Conservation (phyloP, 2,329 filamentous ascomycete genomes). For the Emmonsia crescens region DNA sequence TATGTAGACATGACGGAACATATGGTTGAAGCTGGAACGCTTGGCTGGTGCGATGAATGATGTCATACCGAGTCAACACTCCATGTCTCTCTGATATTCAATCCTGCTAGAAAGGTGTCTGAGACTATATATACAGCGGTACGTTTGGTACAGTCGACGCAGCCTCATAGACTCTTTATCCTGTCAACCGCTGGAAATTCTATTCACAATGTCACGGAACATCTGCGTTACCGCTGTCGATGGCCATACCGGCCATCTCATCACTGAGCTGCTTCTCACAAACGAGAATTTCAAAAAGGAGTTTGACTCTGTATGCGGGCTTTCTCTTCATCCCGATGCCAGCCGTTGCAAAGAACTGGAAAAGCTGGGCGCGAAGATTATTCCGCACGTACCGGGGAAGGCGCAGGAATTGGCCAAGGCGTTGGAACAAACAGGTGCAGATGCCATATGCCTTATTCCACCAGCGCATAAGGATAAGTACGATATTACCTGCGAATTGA, state of each 20-base stretch:
- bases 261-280: conserved; percentile 40
- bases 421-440: conserved; percentile 34
- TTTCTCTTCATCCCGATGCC: conserved; percentile 28
- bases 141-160: neutral
- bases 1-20: neutral
- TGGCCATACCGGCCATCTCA: conserved; percentile 42
- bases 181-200: neutral
- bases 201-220: conserved; percentile 35
- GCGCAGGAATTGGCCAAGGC: conserved; percentile 29
- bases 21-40: neutral
- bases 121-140: neutral
- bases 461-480: conserved; percentile 38
- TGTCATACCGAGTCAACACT: neutral
- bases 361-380: conserved; percentile 33
- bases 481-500: conserved; percentile 37
- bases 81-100: neutral
- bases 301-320: conserved; percentile 32
- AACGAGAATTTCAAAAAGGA: conserved; percentile 34
- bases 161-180: neutral
- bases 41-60: neutral
- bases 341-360: conserved; percentile 32
- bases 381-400: conserved; percentile 34
- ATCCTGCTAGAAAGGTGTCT: neutral
- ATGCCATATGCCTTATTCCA: conserved; percentile 42
- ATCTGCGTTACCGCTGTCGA: conserved; percentile 41